Percentiles rank a stretch among this genome's conserved stretches.
phyloP scores from a whole-genome alignment of 768 basidiomycete species.

The Lentinus tigrinus region DNA sequence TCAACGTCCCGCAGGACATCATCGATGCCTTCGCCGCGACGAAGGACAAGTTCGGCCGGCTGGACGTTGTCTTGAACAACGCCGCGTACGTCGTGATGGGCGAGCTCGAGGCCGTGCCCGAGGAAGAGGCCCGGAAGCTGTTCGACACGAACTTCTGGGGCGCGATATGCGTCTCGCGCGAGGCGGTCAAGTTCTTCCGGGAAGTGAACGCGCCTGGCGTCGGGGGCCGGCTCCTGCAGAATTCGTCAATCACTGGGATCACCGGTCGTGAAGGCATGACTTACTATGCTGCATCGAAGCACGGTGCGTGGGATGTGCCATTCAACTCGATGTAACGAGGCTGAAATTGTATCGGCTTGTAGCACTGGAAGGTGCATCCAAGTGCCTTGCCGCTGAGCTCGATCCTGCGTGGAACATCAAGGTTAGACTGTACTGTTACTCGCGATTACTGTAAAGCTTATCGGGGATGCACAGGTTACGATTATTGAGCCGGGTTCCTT shows the following conservation, averaged over 20 bases:
- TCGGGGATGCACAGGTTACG: background rate
- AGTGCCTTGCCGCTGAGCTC: slow-evolving; percentile 8
- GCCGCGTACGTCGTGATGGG: slow-evolving; percentile 26
- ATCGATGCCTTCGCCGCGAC: slow-evolving; percentile 20
- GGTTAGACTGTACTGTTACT: background rate
- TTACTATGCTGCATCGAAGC: slow-evolving; percentile 7
- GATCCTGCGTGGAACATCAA: slow-evolving; percentile 20
- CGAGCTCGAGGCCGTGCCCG: slow-evolving; percentile 28
- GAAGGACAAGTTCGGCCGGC: slow-evolving; percentile 27
- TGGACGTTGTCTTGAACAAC: slow-evolving; percentile 37
- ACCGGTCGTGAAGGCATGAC: background rate
- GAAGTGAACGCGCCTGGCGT: slow-evolving; percentile 19
- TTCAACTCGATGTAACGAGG: background rate
- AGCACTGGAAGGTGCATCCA: slow-evolving; percentile 10
- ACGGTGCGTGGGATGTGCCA: slow-evolving; percentile 4
- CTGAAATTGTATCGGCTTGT: background rate
- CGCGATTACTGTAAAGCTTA: background rate
- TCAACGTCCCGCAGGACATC: slow-evolving; percentile 24
- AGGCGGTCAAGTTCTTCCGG: slow-evolving; percentile 30
- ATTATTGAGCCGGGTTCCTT: slow-evolving; percentile 12
- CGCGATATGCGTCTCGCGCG: slow-evolving; percentile 23
- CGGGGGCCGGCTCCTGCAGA: slow-evolving; percentile 15
- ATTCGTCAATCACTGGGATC: slow-evolving; percentile 3
- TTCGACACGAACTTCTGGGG: slow-evolving; percentile 37
- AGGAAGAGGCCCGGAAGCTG: slow-evolving; percentile 26